Evolutionary conservation across 169 alveolate species (phyloP), one percentile per base, ranked within the genome.

Genomic region (Amoebophrya sp.): DNA sequence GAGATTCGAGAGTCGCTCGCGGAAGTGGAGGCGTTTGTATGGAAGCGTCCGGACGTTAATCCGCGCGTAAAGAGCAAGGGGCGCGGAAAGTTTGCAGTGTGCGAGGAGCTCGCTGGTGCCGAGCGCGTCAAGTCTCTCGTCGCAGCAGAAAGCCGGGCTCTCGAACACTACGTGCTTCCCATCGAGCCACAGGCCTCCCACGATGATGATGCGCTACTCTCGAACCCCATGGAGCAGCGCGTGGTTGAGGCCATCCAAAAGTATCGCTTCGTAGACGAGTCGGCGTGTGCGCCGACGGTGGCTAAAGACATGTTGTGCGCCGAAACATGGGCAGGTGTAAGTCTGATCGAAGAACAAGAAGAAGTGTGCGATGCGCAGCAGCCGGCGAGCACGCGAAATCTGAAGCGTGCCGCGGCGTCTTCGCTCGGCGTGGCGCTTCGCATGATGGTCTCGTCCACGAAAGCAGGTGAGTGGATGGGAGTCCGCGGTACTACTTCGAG

Each of bases 391-490:
- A 53, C 76, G 23, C 76, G 76, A 53, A 53, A 53, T 23, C 76
- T 53, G 76, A 53, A 53, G 76, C 76, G 76, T 23, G 76, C 76
- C 23, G 76, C 76, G 76, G 23, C 76, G 23, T 10, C n/a, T 14
- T 53, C 76, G 76, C 76, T 53, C 65, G 65, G n/a, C 26, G 83
- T 18, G 3, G 33, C 83, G 12, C 83, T 65, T 36, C 83, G 83
- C 83, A 65, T 65, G 83, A 65, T 65, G 83, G 2, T 65, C 76
- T 53, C 76, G 76, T 53, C 76, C 76, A 23, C 76, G 76, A 53
- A 23, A 10, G 76, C 76, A 14, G 23, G n/a, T 23, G 76, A 53
- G 76, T 53, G 76, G 76, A 53, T 53, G 76, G 76, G 76, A 53
- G 76, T 53, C 76, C 76, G 76, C n/a, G 23, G 76, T 23, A 53